Evolutionary conservation across 1,284 basidiomycete genomes (phyloP), one percentile per base, ranked within the genome.

Genomic region (Singerocomus rubriflavus): DNA sequence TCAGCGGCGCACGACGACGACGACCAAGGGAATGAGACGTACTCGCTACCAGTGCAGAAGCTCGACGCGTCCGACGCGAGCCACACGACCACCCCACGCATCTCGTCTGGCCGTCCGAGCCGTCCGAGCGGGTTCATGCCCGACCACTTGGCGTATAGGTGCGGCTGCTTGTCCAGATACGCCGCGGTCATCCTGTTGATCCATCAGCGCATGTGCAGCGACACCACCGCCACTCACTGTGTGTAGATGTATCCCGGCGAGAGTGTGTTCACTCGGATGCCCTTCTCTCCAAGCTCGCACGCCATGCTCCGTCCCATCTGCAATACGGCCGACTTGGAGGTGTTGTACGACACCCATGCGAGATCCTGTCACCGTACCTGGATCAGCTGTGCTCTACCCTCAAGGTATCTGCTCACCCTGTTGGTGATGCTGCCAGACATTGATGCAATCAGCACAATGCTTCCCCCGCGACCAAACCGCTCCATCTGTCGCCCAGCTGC

Each of bases 341-440:
- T 78, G 69, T 91, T 91, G 72, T 91, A 91, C 16, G 86, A 81
- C 40, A 84, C 78, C 85, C 85, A 91, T n/a, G 82, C 77, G 57
- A 83, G 81, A 53, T 79, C 84, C 83, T 87, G 57, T 26, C 32
- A 21, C 4, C 21, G 21, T 21, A 21, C 30, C 25, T 26, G 1
- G 0, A 9, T 50, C 21, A 47, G 42, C 46, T n/a, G 69, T 36
- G 39, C 21, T 6, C 16, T 8, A 2, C 16, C 6, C 16, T 0
- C 14, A 21, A n/a, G 0, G 10, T 11, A 2, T 12, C 30, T 3
- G 52, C 76, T 46, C 59, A 85, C 90, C 69, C 73, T 81, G 72
- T 93, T 93, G 47, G 89, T 89, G 57, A 93, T 84, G 46, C 83
- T 84, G 14, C 90, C 92, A 40, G 86, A 89, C 88, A 94, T 93